Percentiles rank a stretch among this genome's conserved stretches.
phyloP scores from a whole-genome alignment of 2,329 filamentous ascomycete genomes.

The Pseudocercospora macadamiae region DNA sequence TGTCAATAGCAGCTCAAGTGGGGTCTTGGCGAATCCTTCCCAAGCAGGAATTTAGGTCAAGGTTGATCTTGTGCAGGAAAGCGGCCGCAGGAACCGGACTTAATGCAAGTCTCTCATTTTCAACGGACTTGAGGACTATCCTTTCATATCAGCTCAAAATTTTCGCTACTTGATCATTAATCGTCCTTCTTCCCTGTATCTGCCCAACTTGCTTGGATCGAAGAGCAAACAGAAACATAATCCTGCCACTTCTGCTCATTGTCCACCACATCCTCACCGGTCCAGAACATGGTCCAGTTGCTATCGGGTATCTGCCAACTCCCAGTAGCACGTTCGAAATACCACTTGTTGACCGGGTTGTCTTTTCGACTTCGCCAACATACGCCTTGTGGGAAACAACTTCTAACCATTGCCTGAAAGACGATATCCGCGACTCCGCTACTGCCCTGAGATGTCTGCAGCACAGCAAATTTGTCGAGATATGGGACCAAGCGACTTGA shows the following conservation, averaged over 20 bases:
- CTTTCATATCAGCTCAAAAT: not conserved
- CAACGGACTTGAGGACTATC: not conserved
- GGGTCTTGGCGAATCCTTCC: not conserved
- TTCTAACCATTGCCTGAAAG: constrained; percentile 91
- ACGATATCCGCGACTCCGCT: constrained; percentile 88
- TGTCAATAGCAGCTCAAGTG: not conserved
- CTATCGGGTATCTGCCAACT: constrained; percentile 79
- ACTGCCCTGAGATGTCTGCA: constrained; percentile 83
- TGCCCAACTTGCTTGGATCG: constrained; percentile 53
- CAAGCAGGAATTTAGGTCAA: not conserved
- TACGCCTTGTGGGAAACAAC: constrained; percentile 84
- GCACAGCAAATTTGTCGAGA: constrained; percentile 94
- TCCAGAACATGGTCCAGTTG: constrained; percentile 99
- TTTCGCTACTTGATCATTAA: constrained; percentile 10
- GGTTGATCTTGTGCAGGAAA: not conserved
- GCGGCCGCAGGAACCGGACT: not conserved
- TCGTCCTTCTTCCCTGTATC: constrained; percentile 43
- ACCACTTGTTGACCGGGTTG: constrained; percentile 99
- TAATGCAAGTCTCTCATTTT: not conserved
- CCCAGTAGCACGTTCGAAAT: constrained; percentile 87
- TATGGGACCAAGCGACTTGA: constrained; percentile 78
- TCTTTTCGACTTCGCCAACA: constrained; percentile 89
- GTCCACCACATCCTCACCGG: constrained; percentile 63
- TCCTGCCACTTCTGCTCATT: constrained; percentile 48
- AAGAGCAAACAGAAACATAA: constrained; percentile 53